Percentiles rank a stretch among this genome's conserved stretches.
Evolutionary conservation across 2,329 filamentous ascomycete genomes (phyloP).

Genomic region (Aspergillus sp.): DNA sequence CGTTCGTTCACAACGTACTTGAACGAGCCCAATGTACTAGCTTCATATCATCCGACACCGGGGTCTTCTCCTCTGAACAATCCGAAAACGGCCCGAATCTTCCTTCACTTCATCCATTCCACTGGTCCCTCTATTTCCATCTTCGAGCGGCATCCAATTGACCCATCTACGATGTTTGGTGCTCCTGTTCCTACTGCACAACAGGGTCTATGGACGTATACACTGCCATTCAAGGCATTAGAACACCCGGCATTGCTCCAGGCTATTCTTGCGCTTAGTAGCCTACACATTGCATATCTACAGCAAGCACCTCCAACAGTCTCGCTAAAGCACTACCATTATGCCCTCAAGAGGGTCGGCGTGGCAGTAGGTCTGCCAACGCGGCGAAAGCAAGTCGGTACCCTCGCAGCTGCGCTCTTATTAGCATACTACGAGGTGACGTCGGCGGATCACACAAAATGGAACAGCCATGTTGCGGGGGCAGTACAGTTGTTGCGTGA

Average conservation of each 20-base stretch:
- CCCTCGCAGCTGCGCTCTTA: slow-evolving; percentile 81
- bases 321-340: slow-evolving; percentile 88
- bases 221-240: slow-evolving; percentile 78
- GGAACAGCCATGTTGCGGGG: slow-evolving; percentile 88
- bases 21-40: slow-evolving; percentile 52
- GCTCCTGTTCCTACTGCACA: slow-evolving; percentile 61
- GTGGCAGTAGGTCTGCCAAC: slow-evolving; percentile 69
- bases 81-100: slow-evolving; percentile 74
- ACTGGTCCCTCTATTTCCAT: slow-evolving; percentile 84
- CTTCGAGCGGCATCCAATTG: slow-evolving; percentile 78
- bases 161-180: slow-evolving; percentile 67
- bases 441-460: slow-evolving; percentile 91
- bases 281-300: slow-evolving; percentile 82
- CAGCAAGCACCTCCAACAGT: slow-evolving; percentile 72
- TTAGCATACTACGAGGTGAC: slow-evolving; percentile 93
- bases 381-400: slow-evolving; percentile 72
- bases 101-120: slow-evolving; percentile 87
- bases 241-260: slow-evolving; percentile 85
- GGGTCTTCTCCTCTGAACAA: slow-evolving; percentile 74
- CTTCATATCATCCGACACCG: slow-evolving; percentile 65
- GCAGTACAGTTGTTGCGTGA: slow-evolving; percentile 79
- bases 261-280: slow-evolving; percentile 82
- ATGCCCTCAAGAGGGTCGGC: slow-evolving; percentile 75
- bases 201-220: slow-evolving; percentile 65
- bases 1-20: slow-evolving; percentile 50